A percentile compares a stretch with the other conserved stretches of the same genome.
These are phyloP conservation scores for Cercophora sp. DNA, from an alignment of 495 filamentous ascomycete genomes.

Conservation along the genomic window DNA sequence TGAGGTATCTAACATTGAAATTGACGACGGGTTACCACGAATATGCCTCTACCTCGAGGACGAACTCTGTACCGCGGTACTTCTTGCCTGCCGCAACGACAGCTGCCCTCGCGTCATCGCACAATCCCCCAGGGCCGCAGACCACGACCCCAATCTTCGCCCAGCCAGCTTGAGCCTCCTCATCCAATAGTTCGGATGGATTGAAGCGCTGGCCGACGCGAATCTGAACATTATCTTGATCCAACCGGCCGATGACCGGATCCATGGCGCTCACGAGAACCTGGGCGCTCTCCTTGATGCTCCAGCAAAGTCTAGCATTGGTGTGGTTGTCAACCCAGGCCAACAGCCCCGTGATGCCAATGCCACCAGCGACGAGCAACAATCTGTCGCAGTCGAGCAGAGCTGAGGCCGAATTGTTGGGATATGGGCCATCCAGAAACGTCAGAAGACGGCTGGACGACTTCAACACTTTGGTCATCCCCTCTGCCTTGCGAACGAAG, in stretches of 20 bases:
- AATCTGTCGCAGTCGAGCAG: conserved; percentile 29
- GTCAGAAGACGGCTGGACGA: conserved; percentile 19
- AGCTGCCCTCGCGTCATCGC: background rate
- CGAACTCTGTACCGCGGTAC: background rate
- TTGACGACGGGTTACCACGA: too few species aligned
- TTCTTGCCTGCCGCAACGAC: background rate
- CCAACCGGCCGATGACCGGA: background rate
- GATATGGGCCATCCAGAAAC: conserved; percentile 31
- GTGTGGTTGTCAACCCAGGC: conserved; percentile 24
- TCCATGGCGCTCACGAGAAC: conserved; percentile 15
- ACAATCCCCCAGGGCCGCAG: conserved; percentile 2
- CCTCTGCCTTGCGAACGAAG: conserved; percentile 24
- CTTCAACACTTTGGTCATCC: conserved; percentile 27
- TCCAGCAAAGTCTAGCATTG: conserved; percentile 39
- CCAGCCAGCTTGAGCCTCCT: background rate
- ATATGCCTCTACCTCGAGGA: background rate
- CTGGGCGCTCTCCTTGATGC: conserved; percentile 21
- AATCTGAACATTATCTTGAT: background rate
- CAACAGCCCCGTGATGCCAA: conserved; percentile 40
- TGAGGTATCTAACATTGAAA: too few species aligned
- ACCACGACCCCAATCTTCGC: background rate
- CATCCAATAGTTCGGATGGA: background rate
- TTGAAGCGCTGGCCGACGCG: background rate
- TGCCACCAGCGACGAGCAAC: conserved; percentile 40
- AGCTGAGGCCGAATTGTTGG: conserved; percentile 7